These are phyloP conservation scores for Eleusine coracana DNA, from an alignment of 176 grass and related monocot genomes.

Conservation along the genomic window DNA sequence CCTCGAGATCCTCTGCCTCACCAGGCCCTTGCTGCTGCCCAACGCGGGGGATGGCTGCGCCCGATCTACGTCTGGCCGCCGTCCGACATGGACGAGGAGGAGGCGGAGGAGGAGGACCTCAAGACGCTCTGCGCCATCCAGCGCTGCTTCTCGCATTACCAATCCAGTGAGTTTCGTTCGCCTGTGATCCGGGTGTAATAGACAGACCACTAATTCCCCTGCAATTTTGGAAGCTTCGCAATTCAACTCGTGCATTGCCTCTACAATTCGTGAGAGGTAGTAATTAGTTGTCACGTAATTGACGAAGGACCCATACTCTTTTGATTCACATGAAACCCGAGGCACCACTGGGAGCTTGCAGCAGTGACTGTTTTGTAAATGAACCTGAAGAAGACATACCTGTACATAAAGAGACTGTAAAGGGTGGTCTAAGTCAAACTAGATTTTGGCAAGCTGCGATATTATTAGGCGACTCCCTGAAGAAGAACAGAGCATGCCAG, in stretches of 20 bases:
- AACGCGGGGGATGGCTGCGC: background rate
- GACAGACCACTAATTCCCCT: background rate
- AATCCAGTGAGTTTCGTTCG: constrained; percentile 47
- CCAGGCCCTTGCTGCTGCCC: constrained; percentile 24
- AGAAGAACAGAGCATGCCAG: constrained; percentile 88
- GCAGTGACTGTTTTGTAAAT: background rate
- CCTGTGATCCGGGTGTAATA: no score
- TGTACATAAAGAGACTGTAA: constrained; percentile 37
- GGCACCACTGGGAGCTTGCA: background rate
- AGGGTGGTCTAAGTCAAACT: constrained; percentile 2
- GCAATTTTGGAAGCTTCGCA: background rate
- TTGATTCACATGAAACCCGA: constrained; percentile 33
- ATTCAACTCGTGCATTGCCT: background rate
- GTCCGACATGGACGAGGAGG: constrained; percentile 59
- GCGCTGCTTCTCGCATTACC: constrained; percentile 72
- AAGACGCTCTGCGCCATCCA: constrained; percentile 83
- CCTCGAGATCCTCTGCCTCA: constrained; percentile 54
- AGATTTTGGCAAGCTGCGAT: constrained; percentile 70
- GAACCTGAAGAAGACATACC: background rate
- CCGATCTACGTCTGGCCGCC: constrained; percentile 50
- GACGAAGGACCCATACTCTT: background rate
- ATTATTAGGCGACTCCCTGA: constrained; percentile 69
- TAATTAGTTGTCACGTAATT: background rate
- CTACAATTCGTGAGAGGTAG: no score
- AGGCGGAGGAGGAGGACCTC: constrained; percentile 58